phyloP scores from a whole-genome alignment of 148 eudicot genomes.

The Limonium bicolor region DNA sequence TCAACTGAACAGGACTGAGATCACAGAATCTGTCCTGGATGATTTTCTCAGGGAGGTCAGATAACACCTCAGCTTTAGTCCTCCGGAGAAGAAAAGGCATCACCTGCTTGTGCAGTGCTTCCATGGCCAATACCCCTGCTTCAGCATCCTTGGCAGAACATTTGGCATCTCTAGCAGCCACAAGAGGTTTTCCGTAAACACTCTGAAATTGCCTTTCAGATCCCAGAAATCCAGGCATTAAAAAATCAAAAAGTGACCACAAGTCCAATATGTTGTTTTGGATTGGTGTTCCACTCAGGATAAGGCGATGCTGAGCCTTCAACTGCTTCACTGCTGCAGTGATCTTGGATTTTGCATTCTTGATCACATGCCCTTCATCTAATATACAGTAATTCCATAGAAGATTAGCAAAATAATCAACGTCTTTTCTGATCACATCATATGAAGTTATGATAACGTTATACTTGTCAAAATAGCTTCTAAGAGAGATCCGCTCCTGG shows the following conservation, averaged over 20 bases:
- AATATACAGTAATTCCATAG: constrained; percentile 86
- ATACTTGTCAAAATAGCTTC: constrained; percentile 45
- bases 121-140: constrained; percentile 96
- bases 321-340: constrained; percentile 91
- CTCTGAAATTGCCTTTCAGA: constrained; percentile 97
- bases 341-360: constrained; percentile 80
- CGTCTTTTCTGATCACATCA: constrained; percentile 93
- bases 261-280: constrained; percentile 96
- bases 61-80: constrained; percentile 90
- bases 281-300: constrained; percentile 97
- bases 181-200: constrained; percentile 84
- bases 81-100: constrained; percentile 98
- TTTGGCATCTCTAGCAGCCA: constrained; percentile 92
- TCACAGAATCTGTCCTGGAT: constrained; percentile 99
- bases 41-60: constrained; percentile 98
- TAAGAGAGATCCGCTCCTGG: constrained; percentile 64
- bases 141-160: constrained; percentile 99
- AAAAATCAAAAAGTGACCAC: constrained; percentile 98
- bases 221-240: constrained; percentile 99
- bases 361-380: constrained; percentile 94
- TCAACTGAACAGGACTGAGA: constrained; percentile 79
- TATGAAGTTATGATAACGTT: constrained; percentile 85
- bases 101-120: constrained; percentile 99
- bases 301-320: constrained; percentile 93
- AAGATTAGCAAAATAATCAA: constrained; percentile 63